Evolutionary conservation across 176 grass and related monocot genomes (phyloP).

Genomic region (Aegilops sharonensis): DNA sequence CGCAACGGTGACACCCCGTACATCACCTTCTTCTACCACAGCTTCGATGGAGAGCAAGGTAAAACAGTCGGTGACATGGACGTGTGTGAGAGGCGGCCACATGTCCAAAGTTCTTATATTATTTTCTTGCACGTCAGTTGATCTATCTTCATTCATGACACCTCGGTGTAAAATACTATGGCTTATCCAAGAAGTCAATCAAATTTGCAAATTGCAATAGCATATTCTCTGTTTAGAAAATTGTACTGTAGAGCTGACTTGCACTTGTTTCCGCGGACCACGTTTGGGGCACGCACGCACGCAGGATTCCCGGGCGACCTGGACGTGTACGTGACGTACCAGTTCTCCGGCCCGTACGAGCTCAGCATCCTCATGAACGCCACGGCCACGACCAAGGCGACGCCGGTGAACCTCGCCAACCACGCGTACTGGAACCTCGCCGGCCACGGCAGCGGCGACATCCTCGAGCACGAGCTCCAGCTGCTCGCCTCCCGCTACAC

Average conservation of each 20-base stretch:
- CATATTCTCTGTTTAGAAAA: not conserved
- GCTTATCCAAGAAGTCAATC: conserved; percentile 19
- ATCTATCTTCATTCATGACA: no score
- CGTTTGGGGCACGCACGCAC: conserved; percentile 34
- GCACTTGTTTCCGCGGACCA: not conserved
- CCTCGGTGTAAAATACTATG: not conserved
- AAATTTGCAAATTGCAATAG: conserved; percentile 5
- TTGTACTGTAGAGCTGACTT: not conserved
- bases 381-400: conserved; percentile 51
- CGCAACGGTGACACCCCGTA: not conserved
- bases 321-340: conserved; percentile 77
- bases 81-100: no score
- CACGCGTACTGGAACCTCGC: conserved; percentile 77
- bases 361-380: conserved; percentile 59
- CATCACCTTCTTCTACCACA: conserved; percentile 20
- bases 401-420: conserved; percentile 73
- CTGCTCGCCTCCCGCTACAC: not conserved
- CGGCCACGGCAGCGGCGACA: conserved; percentile 15
- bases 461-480: conserved; percentile 2
- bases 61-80: not conserved
- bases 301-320: conserved; percentile 79
- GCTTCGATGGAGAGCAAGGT: conserved; percentile 22
- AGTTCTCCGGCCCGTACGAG: conserved; percentile 43
- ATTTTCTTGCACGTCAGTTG: not conserved
- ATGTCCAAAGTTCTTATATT: not conserved